Evolutionary conservation across 768 basidiomycete genomes (phyloP), one percentile per base, ranked within the genome.

Genomic region (Megacollybia marginata): DNA sequence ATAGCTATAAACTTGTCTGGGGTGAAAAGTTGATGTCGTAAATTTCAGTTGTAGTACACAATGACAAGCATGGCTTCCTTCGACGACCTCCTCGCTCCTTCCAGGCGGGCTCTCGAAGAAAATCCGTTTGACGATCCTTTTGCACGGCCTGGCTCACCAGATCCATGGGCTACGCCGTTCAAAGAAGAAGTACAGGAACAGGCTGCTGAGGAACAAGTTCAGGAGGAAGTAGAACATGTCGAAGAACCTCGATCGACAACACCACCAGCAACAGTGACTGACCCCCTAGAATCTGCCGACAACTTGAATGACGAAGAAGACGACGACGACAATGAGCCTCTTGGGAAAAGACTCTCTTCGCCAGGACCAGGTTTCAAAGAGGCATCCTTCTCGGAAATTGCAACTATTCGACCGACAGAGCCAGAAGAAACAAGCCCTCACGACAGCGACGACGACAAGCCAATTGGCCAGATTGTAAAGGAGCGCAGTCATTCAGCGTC

Each of bases 61-160:
- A 44, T 11, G 20, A 28, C 31, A 35, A 19, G 15, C 57, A 88
- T 88, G 86, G 85, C 86, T 65, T 70, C 76, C 58, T 90, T 90
- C 63, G 87, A 89, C 69, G 87, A 90, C 65, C 64, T 90, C 44
- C 73, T 90, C 33, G 70, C 70, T 10, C 73, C 78, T 47, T 82
- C 84, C 23, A 76, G 78, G 56, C 70, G 65, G 56, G 73, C 69
- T 35, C 69, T 88, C n/a, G 83, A 86, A 61, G 75, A 80, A 50
- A 88, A 89, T 57, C 87, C 87, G 0, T 89, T 90, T 52, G 79
- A 79, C 35, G 80, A 85, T 60, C 83, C 83, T 5, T 88, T 87
- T 56, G 69, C 75, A n/a, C 75, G 85, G 40, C 80, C 85, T 18
- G 61, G 65, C 55, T 87, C 86, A 16, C 83, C 85, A 40, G 87